Percentiles rank a stretch among this genome's conserved stretches.
Conservation (phyloP, 345 rosid species). For the Hibiscus syriacus region DNA sequence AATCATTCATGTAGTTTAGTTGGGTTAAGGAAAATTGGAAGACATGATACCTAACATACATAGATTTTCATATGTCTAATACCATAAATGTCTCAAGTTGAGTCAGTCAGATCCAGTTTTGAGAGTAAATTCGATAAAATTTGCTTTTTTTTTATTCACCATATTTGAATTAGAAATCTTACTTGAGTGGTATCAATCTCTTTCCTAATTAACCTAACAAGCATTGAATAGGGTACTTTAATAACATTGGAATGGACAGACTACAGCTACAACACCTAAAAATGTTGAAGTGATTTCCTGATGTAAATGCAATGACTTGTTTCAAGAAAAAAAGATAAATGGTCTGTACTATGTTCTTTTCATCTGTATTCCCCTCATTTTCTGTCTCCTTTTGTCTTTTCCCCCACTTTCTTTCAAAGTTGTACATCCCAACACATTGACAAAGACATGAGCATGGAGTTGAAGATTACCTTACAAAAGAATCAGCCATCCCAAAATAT, state of each 20-base stretch:
- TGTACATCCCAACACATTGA: slow-evolving; percentile 19
- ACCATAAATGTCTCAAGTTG: no score
- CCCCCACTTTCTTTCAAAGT: slow-evolving; percentile 21
- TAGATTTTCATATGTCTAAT: no score
- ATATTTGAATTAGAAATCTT: no score
- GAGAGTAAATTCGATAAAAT: no score
- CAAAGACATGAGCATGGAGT: slow-evolving; percentile 26
- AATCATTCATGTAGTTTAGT: slow-evolving; percentile 44
- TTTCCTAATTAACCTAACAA: no score
- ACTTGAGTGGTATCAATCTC: no score
- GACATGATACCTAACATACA: slow-evolving; percentile 32
- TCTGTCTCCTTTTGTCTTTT: not conserved
- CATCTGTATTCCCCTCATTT: not conserved
- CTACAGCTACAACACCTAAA: slow-evolving; percentile 10
- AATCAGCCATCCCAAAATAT: slow-evolving; percentile 21
- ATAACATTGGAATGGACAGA: slow-evolving; percentile 34
- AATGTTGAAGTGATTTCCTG: slow-evolving; percentile 17
- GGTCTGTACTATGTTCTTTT: slow-evolving; percentile 23
- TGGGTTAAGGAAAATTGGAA: slow-evolving; percentile 44
- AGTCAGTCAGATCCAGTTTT: no score
- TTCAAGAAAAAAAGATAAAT: slow-evolving; percentile 21
- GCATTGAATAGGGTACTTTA: slow-evolving; percentile 1
- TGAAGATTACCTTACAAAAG: slow-evolving; percentile 30
- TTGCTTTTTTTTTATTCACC: no score
- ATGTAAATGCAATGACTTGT: slow-evolving; percentile 29